phyloP scores from a whole-genome alignment of 345 rosid genomes.

The Tarenaya hassleriana region DNA sequence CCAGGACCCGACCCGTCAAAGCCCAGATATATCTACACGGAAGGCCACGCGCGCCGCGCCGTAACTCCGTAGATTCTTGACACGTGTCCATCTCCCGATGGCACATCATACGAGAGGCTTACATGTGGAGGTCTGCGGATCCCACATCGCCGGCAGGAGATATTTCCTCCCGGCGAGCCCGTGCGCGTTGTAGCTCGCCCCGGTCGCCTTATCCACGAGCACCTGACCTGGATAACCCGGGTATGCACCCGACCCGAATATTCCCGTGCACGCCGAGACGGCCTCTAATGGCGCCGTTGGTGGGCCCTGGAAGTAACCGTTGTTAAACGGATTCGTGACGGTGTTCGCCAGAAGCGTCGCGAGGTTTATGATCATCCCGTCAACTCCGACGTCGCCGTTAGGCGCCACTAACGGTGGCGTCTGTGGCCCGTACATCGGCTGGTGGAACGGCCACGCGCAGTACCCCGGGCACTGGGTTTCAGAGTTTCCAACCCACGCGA shows the following conservation, averaged over 20 bases:
- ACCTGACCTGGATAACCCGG: slow-evolving; percentile 74
- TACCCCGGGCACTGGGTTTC: slow-evolving; percentile 79
- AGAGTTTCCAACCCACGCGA: slow-evolving; percentile 87
- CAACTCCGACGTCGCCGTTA: slow-evolving; percentile 85
- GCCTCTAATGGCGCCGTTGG: slow-evolving; percentile 67
- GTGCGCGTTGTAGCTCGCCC: slow-evolving; percentile 73
- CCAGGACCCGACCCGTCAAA: not conserved
- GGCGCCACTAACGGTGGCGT: slow-evolving; percentile 76
- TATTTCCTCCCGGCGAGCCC: slow-evolving; percentile 67
- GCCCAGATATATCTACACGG: slow-evolving; percentile 27
- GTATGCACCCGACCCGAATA: slow-evolving; percentile 76
- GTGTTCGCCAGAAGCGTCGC: slow-evolving; percentile 75
- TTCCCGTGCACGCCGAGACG: slow-evolving; percentile 68
- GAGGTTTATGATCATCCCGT: slow-evolving; percentile 82
- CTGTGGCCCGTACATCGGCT: slow-evolving; percentile 85
- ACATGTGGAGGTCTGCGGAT: slow-evolving; percentile 60
- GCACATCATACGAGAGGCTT: slow-evolving; percentile 43
- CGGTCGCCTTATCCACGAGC: slow-evolving; percentile 53
- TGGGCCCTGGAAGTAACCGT: slow-evolving; percentile 70
- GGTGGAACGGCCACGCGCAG: slow-evolving; percentile 99
- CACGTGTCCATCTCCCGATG: slow-evolving; percentile 16
- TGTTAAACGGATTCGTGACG: slow-evolving; percentile 67
- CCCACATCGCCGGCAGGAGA: slow-evolving; percentile 89
- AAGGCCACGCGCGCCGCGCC: slow-evolving; percentile 2
- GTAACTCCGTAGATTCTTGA: slow-evolving; percentile 8